A percentile compares a stretch with the other conserved stretches of the same genome.
phyloP scores from a whole-genome alignment of 2,329 filamentous ascomycete genomes.

The Trichoderma sp. region DNA sequence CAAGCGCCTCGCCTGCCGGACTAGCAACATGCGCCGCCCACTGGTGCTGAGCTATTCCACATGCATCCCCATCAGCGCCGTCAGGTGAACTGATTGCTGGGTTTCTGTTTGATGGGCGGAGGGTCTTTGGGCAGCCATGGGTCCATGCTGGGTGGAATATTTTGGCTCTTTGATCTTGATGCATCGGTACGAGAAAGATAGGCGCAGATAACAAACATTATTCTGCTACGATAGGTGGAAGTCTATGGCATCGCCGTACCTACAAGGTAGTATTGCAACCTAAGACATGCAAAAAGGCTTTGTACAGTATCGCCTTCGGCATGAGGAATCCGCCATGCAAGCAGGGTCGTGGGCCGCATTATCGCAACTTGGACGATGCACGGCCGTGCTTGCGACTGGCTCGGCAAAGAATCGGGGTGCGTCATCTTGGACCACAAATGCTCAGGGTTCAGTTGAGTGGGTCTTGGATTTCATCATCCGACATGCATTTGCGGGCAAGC shows the following conservation, averaged over 20 bases:
- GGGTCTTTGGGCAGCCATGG: not conserved
- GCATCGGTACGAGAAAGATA: not conserved
- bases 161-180: not conserved
- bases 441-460: not conserved
- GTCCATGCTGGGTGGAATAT: not conserved
- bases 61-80: not conserved
- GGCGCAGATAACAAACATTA: not conserved
- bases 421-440: not conserved
- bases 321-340: not conserved
- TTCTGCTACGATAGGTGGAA: not conserved
- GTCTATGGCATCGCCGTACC: not conserved
- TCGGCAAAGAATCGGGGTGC: not conserved
- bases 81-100: conserved; percentile 2
- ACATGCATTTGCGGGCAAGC: not conserved
- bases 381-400: not conserved
- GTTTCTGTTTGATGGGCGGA: not conserved
- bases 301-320: not conserved
- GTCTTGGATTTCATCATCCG: conserved; percentile 1
- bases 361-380: not conserved
- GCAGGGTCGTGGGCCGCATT: not conserved
- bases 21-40: not conserved
- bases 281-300: not conserved
- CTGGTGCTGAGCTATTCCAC: not conserved
- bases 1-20: not conserved
- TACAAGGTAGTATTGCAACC: not conserved